phyloP scores from a whole-genome alignment of 1,139 yeast species.

The Pneumocystis oryctolagi region DNA sequence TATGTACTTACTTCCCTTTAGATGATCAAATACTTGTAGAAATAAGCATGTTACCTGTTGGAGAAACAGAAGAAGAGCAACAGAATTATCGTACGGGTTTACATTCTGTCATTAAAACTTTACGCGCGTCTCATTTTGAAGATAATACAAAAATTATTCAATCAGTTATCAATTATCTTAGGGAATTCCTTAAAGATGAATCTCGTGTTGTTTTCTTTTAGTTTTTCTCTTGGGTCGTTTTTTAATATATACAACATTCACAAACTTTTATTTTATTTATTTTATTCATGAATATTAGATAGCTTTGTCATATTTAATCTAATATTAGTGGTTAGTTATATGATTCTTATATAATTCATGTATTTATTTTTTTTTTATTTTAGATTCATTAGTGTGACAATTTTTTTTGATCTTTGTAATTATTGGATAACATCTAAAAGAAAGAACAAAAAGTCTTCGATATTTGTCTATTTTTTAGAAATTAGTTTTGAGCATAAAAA shows the following conservation, averaged over 20 bases:
- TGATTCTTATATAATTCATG: not conserved
- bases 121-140: not conserved
- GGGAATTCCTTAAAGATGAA: not conserved
- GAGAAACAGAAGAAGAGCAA: conserved; percentile 4
- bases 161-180: not conserved
- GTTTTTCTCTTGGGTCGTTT: not conserved
- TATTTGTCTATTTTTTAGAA: not conserved
- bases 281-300: not conserved
- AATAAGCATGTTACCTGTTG: not conserved
- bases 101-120: not conserved
- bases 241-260: not conserved
- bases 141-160: not conserved
- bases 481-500: not conserved
- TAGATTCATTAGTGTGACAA: not conserved
- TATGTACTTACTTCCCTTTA: not conserved
- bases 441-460: not conserved
- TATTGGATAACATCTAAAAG: not conserved
- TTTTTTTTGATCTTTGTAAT: not conserved
- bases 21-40: conserved; percentile 3
- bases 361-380: not conserved
- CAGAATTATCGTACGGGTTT: not conserved
- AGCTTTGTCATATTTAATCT: not conserved
- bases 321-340: not conserved
- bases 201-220: not conserved
- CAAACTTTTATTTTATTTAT: not conserved